Base-by-base conservation (phyloP, 2,329 filamentous ascomycete species). In the Blastomyces percursus region DNA sequence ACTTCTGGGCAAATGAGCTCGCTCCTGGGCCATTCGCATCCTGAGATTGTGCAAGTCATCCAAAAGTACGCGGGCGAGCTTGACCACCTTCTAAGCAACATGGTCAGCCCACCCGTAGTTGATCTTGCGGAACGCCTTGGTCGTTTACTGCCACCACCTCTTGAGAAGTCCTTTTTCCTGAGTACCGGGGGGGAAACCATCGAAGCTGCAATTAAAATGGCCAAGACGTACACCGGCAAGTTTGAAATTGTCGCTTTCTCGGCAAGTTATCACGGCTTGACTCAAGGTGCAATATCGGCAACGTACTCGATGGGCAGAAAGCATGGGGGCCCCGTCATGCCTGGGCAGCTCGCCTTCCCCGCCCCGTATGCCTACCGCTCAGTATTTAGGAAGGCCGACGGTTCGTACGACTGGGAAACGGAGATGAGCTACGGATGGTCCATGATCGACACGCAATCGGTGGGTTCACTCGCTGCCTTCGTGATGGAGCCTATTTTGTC, bases 151-250 rank as follows among this genome's bases (percentile, higher is more conserved):
- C 83, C 83, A 0, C 60, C 62, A 0, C 67, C 70, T 0, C 73
- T 86, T 0, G 79, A 82, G 64, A 81, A 82, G 64, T 78, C 82
- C 0, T 80, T 85, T 68, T 86, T 86, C 65, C 74, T 85, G 11
- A 82, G 76, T 59, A 86, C 83, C 0, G 83, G 83, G 1, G 79
- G 77, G 2, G 83, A 86, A 69, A 79, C 76, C 54, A 83, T 79
- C 64, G 85, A 88, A 66, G 84, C 83, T 2, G 85, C 85, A 1
- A 84, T 88, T 63, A 83, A 84, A 62, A 78, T 88, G 66, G 85
- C 85, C 4, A 88, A 88, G 66, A 73, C 77, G 11, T 85, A 81
- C 68, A 88, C 85, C 0, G 83, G 84, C 0, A 86, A 85, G 60
- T 87, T 84, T 67, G 84, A 87, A 70, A 80, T 88, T 59, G 82